Evolutionary conservation across 129 eudicot genomes (phyloP), one percentile per base, ranked within the genome.

Genomic region (Arctium lappa): DNA sequence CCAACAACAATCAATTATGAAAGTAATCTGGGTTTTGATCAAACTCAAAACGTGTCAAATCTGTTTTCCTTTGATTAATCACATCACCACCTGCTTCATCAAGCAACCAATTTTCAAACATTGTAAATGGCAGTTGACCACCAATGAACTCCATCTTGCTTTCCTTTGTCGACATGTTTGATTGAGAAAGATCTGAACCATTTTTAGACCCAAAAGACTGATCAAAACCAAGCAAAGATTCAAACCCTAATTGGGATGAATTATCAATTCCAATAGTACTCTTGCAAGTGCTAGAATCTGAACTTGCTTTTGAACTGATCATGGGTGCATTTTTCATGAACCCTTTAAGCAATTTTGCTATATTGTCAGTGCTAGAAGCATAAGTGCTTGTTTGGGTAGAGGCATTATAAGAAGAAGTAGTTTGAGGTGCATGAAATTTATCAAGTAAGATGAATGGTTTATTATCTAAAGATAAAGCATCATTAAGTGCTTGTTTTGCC

Each of bases 41-140:
- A 85, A 92, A 90, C 0, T 88, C 68, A 39, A 92, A 85, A 81
- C 74, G 73, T 44, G 83, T 76, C 81, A 85, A 74, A 60, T 88
- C 89, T 60, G 72, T 86, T 86, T 89, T 89, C 71, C 87, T 89
- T 40, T 75, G 90, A 79, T 53, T 69, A 75, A 70, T 84, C 34
- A 50, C 78, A 82, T 76, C 77, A 73, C 53, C 76, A 31, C 60
- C 79, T 8, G 69, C 79, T 73, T 90, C 92, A 69, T 93, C 91
- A 84, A 93, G 85, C 89, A 93, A 82, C 97, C 97, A 93, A 73
- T 89, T 91, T 87, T 93, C 97, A 8, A 93, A 74, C 93, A 93
- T 82, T 11, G 91, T 86, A 36, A 91, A 79, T n/a, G 88, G 91
- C 31, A 76, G 75, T n/a, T 88, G 66, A 27, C 8, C 65, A 56